phyloP scores from a whole-genome alignment of 78 protist species.

The Dictyostelium firmibasis region DNA sequence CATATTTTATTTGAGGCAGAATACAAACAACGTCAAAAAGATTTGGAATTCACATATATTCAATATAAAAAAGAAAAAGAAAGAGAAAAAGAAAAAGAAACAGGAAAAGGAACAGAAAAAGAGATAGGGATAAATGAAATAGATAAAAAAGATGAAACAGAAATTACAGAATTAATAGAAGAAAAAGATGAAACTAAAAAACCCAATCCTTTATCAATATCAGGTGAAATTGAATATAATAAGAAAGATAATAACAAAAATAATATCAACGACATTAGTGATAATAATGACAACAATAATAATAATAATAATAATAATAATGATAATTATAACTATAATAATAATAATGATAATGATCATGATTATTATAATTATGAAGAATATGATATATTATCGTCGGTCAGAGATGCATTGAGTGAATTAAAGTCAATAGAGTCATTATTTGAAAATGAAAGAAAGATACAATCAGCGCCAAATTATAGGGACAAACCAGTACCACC shows the following conservation, averaged over 20 bases:
- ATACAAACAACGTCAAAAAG: conserved; percentile 26
- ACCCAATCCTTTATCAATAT: not conserved
- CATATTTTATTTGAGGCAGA: conserved; percentile 58
- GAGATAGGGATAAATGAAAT: not conserved
- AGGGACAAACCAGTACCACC: not conserved
- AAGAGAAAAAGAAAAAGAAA: not conserved
- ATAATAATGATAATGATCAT: not conserved
- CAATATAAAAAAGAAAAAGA: conserved; percentile 10
- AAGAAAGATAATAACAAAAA: too few species aligned
- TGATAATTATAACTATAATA: not conserved
- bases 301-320: not conserved
- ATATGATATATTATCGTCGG: not conserved
- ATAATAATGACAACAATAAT: not conserved
- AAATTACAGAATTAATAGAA: too few species aligned
- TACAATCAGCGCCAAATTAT: not conserved
- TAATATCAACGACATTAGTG: not conserved
- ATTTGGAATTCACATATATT: conserved; percentile 38
- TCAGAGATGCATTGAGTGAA: not conserved
- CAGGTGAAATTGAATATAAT: not conserved
- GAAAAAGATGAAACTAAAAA: not conserved
- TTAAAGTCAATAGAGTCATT: not conserved
- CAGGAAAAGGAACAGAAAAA: not conserved
- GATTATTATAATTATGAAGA: not conserved
- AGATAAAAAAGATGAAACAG: not conserved
- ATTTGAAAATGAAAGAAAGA: conserved; percentile 31